Evolutionary conservation across 1,284 basidiomycete species (phyloP).

Genomic region (Marasmius oreades): DNA sequence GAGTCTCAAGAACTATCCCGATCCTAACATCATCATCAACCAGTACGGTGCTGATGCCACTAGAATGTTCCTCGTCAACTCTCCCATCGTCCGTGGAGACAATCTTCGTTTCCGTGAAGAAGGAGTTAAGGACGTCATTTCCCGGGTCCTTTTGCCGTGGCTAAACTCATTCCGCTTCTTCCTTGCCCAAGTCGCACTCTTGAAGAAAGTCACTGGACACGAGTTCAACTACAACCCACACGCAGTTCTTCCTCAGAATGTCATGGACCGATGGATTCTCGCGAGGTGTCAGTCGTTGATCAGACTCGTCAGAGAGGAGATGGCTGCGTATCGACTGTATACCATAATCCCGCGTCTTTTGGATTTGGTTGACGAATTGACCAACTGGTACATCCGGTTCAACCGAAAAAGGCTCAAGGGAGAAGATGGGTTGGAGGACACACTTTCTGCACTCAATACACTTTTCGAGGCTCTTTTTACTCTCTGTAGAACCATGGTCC

Average conservation of each 20-base stretch:
- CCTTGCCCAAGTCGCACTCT: conserved; percentile 89
- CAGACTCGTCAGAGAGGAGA: conserved; percentile 88
- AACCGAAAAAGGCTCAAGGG: conserved; percentile 96
- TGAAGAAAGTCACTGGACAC: conserved; percentile 79
- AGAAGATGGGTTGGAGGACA: conserved; percentile 89
- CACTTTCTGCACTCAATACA: conserved; percentile 88
- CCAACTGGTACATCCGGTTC: conserved; percentile 99
- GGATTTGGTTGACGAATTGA: conserved; percentile 93
- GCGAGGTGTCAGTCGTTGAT: conserved; percentile 97
- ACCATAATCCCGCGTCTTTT: conserved; percentile 95
- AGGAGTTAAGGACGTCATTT: conserved; percentile 95
- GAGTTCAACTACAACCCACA: conserved; percentile 89
- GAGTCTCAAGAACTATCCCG: conserved; percentile 97
- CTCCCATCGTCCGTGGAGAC: conserved; percentile 96
- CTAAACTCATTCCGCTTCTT: conserved; percentile 99
- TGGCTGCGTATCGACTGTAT: conserved; percentile 97
- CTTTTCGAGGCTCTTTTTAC: conserved; percentile 96
- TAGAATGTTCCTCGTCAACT: conserved; percentile 98
- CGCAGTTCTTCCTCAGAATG: conserved; percentile 83
- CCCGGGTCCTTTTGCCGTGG: conserved; percentile 96
- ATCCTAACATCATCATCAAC: conserved; percentile 89
- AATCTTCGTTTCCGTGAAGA: conserved; percentile 98
- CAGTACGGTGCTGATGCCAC: conserved; percentile 96
- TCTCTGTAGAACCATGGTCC: conserved; percentile 89
- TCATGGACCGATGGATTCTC: conserved; percentile 99